Evolutionary conservation across 2,329 filamentous ascomycete genomes (phyloP), one percentile per base, ranked within the genome.

Genomic region (Aspergillus floridensis): DNA sequence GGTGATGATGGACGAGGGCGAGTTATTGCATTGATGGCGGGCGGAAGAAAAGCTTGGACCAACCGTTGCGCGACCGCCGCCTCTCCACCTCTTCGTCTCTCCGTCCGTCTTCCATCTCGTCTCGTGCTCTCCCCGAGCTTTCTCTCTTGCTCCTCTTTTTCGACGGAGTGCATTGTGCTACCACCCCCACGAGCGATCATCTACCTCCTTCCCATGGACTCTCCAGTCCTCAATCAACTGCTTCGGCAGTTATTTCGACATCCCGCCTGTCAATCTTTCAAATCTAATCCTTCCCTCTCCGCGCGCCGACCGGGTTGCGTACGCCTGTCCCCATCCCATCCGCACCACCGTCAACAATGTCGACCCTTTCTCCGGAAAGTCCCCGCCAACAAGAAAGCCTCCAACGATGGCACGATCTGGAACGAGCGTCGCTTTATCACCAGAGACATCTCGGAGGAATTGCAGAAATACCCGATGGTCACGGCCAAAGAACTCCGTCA

Each of bases 221-320:
- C 91, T 19, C 88, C 89, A 60, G 80, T 91, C 63, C 83, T 92
- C 65, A 86, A 86, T 52, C 89, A 88, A 72, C 83, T 96, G 72
- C 93, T 97, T 71, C 86, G 90, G 69, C 90, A 92, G 80, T 85
- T 98, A 47, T 96, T 96, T 69, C 86, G 86, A 49, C 90, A 93
- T 70, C 85, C 86, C 51, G 82, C 86, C 53, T 89, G 88, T 71
- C 82, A 84, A 70, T 80, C 81, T 56, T 75, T 83, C 65, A 79
- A 80, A 56, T 79, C 76, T 56, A 72, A 71, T 59, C 69, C 69
- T 58, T 60, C 64, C 38, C 54, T 66, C 53, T 56, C 65, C 29
- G 59, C 59, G 58, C 68, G 64, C 61, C 63, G 63, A 56, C 57
- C 63, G 55, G 49, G 63, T 53, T 53, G 41, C 50, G 55, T 68